Evolutionary conservation across 306 rosid genomes (phyloP), one percentile per base, ranked within the genome.

Genomic region (Cucurbita maxima): DNA sequence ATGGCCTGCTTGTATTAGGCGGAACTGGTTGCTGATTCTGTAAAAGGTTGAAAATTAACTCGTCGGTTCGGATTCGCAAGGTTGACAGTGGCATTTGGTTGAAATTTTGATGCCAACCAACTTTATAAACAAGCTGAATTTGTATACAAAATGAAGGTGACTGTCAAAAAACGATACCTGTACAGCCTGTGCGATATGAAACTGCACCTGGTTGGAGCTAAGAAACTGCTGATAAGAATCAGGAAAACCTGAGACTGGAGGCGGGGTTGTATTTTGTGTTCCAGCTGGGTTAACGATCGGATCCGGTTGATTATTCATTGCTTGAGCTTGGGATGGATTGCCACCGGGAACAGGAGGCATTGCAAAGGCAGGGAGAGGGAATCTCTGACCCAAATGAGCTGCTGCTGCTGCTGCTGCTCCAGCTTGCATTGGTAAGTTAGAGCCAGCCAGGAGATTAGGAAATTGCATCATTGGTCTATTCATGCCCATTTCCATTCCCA

Each of bases 401-500:
- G 71, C 44, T 60, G 64, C 20, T 4, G 80, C 84, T 71, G 64
- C 63, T 0, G 66, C 47, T 11, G 81, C 85, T 74, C 83, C 84
- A 50, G 87, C 76, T 5, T 83, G 82, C 78, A 87, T 64, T 68
- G 88, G 84, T 79, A 88, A 74, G 68, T 85, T 22, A 3, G 93
- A 81, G 58, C 80, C 84, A 41, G 92, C 78, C 58, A 90, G 57
- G 73, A 90, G 74, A 77, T 84, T 87, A 15, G 89, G 81, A 90
- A 83, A 90, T 68, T 88, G 82, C 86, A 90, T 87, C 80, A 88
- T 78, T 5, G 96, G 88, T 77, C 91, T 84, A 76, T 79, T 88
- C 88, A 90, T 81, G 52, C 88, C 88, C 96, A 92, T 88, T 73
- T 83, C 96, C 93, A 91, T 87, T 16, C 88, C 91, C 89, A 90